Percentiles rank a stretch among this genome's conserved stretches.
Conservation (phyloP, 768 basidiomycete species). For the Lanmaoa rubissima region DNA sequence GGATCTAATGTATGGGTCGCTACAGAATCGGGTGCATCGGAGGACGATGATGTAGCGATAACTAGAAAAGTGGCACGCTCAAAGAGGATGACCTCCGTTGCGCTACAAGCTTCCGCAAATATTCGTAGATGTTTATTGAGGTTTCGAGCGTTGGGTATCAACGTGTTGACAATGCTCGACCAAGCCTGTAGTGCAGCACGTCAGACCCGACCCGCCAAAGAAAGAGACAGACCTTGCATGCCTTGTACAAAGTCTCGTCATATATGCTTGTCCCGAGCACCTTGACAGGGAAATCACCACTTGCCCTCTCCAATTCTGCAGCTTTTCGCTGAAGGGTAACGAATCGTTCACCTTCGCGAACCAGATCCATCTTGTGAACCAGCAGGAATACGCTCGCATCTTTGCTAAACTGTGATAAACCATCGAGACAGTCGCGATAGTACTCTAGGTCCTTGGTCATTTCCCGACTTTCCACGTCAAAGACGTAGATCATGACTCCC, state of each 20-base stretch:
- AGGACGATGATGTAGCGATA: conserved; percentile 76
- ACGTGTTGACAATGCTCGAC: conserved; percentile 95
- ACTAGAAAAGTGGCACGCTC: conserved; percentile 98
- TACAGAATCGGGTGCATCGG: conserved; percentile 32
- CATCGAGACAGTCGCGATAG: conserved; percentile 87
- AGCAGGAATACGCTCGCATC: conserved; percentile 87
- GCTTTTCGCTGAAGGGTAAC: conserved; percentile 68
- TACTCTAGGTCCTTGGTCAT: conserved; percentile 86
- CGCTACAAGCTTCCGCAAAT: conserved; percentile 83
- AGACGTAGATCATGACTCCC: conserved; percentile 97
- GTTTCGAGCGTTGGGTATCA: conserved; percentile 92
- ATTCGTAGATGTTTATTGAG: conserved; percentile 84
- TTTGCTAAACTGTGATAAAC: conserved; percentile 73
- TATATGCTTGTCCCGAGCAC: conserved; percentile 96
- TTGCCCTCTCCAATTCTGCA: conserved; percentile 68
- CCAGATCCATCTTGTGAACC: conserved; percentile 98
- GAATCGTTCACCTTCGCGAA: conserved; percentile 53
- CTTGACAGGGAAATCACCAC: conserved; percentile 56
- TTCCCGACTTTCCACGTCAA: conserved; percentile 89
- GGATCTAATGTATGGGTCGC: conserved; percentile 52
- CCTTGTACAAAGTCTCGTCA: conserved; percentile 96
- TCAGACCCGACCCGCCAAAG: conserved; percentile 11
- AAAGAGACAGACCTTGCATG: conserved; percentile 24
- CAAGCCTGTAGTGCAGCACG: conserved; percentile 66
- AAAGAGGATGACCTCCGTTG: conserved; percentile 93